Conservation (phyloP, 2,329 filamentous ascomycete species). For the Colletotrichum sp. region DNA sequence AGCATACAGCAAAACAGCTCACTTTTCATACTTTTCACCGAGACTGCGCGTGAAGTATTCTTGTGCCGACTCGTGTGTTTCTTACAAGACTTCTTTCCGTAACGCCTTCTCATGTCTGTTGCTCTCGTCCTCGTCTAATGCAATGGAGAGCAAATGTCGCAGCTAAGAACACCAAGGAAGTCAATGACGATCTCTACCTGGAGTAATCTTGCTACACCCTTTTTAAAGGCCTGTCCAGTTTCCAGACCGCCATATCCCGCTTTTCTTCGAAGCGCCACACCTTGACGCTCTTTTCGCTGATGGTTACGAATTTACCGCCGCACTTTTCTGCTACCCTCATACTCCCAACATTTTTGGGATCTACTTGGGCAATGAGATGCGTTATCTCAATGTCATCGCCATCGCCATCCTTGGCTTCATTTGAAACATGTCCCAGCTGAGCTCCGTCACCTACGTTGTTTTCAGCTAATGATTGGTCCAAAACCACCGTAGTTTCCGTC, state of each 20-base stretch:
- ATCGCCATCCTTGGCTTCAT: neutral
- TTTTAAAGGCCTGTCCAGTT: neutral
- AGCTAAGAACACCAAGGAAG: neutral
- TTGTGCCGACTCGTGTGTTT: neutral
- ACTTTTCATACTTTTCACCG: neutral
- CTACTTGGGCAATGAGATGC: neutral
- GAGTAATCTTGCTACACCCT: neutral
- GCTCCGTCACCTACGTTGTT: fast-evolving
- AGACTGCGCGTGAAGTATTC: neutral
- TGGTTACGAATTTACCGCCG: neutral
- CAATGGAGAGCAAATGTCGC: fast-evolving
- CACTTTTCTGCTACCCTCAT: neutral
- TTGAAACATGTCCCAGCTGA: neutral
- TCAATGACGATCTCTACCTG: fast-evolving
- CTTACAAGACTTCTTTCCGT: fast-evolving
- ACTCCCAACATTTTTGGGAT: neutral
- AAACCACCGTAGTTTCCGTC: neutral
- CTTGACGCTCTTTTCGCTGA: neutral
- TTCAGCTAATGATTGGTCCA: fast-evolving
- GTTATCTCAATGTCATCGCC: neutral
- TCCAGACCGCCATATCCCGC: constrained; percentile 6
- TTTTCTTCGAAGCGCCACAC: constrained; percentile 2
- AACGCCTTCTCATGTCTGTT: fast-evolving
- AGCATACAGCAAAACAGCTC: neutral
- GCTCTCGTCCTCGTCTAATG: fast-evolving